Base-by-base conservation (phyloP, 1,284 basidiomycete genomes). In the Acaromyces ingoldii region DNA sequence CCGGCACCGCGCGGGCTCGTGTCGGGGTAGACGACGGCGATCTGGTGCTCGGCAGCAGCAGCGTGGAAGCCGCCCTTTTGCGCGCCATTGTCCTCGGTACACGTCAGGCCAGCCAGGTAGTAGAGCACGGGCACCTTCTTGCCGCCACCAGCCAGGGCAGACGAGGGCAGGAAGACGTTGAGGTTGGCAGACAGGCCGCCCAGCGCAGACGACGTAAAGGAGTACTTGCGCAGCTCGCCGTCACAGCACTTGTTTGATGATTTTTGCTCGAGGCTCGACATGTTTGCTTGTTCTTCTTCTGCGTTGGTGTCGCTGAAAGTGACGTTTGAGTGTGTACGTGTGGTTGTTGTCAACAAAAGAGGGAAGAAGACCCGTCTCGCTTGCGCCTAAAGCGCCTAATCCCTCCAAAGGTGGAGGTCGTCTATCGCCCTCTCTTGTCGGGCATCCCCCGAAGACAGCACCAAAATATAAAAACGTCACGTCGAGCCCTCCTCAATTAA, bases 11-110 rank as follows among this genome's bases (percentile, higher is more conserved):
- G 83, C 2, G 95, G 95, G 34, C 87, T 90, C 0, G 95, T 98
- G 74, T 99, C 95, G 0, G 95, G 91, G 76, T 96, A 95, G 36
- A 98, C 84, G 43, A 98, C 79, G 0, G 93, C 92, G 53, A 99
- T 86, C 3, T 86, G 64, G 51, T 59, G 49, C n/a, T 57, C 25
- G 1, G 63, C 62, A 3, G 72, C 72, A 6, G 65, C 63, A 17
- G 41, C 43, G 44, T 72, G 72, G 34, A 75, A 60, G 25, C 54
- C 57, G 28, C 65, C 72, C 52, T 75, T 75, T 47, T 75, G 71
- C 4, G 69, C 69, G 4, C 85, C 93, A 55, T 89, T 97, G 75
- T 97, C 93, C 76, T 97, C 95, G 13, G 85, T 97, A 78, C 95
- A 98, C 0, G 89, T 91, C 52, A 99, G 77, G 2, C 93, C 93